Conservation (phyloP, 2,329 filamentous ascomycete genomes). For the Calonectria montana region DNA sequence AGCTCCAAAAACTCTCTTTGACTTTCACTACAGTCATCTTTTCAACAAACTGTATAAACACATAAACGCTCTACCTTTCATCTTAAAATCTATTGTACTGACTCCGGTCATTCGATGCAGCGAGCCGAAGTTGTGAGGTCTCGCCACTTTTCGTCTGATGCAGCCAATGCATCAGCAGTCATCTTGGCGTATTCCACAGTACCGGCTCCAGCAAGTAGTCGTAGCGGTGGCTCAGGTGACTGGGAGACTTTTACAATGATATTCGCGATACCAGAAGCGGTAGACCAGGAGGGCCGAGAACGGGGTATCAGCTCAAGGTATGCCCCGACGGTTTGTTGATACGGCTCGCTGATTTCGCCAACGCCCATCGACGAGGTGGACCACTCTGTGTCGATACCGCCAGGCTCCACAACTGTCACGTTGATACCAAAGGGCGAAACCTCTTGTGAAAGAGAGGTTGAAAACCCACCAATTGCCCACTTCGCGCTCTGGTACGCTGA, state of each 20-base stretch:
- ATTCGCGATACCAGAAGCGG: conserved; percentile 39
- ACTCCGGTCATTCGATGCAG: neutral
- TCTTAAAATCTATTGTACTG: neutral
- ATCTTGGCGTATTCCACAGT: conserved; percentile 36
- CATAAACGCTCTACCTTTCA: neutral
- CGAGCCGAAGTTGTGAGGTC: conserved; percentile 2
- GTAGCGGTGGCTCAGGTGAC: conserved; percentile 42
- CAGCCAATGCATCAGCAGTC: conserved; percentile 32
- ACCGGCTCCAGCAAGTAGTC: conserved; percentile 45
- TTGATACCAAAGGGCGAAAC: conserved; percentile 50
- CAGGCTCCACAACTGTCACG: conserved; percentile 52
- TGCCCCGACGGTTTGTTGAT: conserved; percentile 48
- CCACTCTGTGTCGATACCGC: conserved; percentile 54
- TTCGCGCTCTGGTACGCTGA: conserved; percentile 52
- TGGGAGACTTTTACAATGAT: conserved; percentile 41
- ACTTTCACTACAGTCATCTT: too few species aligned
- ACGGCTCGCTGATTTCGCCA: conserved; percentile 45
- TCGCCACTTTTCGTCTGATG: conserved; percentile 45
- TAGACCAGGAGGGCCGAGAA: conserved; percentile 15
- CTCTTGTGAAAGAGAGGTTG: conserved; percentile 49
- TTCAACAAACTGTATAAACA: too few species aligned
- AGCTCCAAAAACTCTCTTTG: too few species aligned
- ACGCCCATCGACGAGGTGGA: conserved; percentile 46
- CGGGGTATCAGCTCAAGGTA: conserved; percentile 19
- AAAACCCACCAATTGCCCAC: conserved; percentile 52